Percentiles rank a stretch among this genome's conserved stretches.
Conservation (phyloP, 257 asterid genomes). For the Buddleja alternifolia region DNA sequence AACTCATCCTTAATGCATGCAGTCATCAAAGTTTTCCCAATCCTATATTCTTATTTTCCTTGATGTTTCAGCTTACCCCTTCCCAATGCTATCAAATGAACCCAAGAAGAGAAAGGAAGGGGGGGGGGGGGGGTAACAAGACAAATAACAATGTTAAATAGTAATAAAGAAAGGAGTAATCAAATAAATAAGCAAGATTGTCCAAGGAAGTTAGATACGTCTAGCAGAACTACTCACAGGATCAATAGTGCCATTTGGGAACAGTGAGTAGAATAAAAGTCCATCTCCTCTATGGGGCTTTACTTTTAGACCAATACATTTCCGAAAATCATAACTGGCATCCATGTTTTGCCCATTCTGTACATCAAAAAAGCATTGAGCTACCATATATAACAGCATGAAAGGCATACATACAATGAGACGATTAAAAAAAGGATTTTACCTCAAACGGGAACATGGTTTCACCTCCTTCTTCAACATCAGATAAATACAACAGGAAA, state of each 20-base stretch:
- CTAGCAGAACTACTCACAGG: constrained; percentile 54
- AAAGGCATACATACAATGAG: background rate
- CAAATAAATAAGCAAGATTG: constrained; percentile 8
- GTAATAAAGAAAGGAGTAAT: background rate
- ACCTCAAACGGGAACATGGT: constrained; percentile 98
- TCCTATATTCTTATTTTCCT: constrained; percentile 7
- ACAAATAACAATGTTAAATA: constrained; percentile 3
- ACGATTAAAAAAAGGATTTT: constrained; percentile 21
- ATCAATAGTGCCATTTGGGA: constrained; percentile 87
- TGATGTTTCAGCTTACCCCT: constrained; percentile 19
- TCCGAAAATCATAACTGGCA: constrained; percentile 54
- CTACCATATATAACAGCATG: constrained; percentile 1
- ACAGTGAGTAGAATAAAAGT: constrained; percentile 81
- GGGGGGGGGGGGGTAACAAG: too few species aligned
- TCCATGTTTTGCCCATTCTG: constrained; percentile 83
- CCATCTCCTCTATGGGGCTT: constrained; percentile 95
- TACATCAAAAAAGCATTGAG: constrained; percentile 33
- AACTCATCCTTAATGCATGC: too few species aligned
- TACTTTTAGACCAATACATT: constrained; percentile 84
- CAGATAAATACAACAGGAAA: constrained; percentile 84
- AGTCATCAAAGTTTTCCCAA: background rate
- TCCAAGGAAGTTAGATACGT: constrained; percentile 8
- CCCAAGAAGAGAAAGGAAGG: too few species aligned
- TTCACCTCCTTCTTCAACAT: constrained; percentile 98
- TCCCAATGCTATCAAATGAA: constrained; percentile 8